phyloP scores from a whole-genome alignment of 352 stramenopile species.

The Pythium phragmiticola region DNA sequence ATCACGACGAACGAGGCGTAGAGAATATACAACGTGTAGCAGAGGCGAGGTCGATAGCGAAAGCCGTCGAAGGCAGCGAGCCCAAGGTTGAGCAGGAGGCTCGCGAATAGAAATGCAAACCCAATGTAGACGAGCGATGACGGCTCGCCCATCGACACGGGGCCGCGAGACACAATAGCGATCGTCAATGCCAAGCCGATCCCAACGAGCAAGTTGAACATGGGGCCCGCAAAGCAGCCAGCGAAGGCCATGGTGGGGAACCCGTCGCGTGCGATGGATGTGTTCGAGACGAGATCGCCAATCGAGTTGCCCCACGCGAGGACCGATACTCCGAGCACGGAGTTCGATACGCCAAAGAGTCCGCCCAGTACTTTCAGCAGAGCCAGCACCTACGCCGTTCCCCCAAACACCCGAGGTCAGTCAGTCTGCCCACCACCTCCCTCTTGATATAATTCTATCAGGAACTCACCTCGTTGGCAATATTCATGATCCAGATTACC shows the following conservation, averaged over 20 bases:
- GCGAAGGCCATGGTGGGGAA: conserved; percentile 85
- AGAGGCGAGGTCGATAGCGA: conserved; percentile 54
- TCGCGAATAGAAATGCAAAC: conserved; percentile 64
- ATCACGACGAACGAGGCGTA: conserved; percentile 67
- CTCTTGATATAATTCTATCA: background rate
- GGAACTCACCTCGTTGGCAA: conserved; percentile 59
- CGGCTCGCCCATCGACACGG: conserved; percentile 51
- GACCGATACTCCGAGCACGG: conserved; percentile 75
- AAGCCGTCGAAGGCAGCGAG: conserved; percentile 59
- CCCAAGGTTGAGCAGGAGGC: conserved; percentile 64
- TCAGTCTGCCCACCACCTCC: background rate
- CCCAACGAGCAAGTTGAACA: conserved; percentile 79
- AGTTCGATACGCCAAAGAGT: conserved; percentile 75
- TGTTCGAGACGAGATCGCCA: conserved; percentile 76
- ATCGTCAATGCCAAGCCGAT: conserved; percentile 69
- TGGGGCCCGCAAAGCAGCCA: conserved; percentile 77
- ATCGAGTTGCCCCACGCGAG: conserved; percentile 82
- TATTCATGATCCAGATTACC: conserved; percentile 87
- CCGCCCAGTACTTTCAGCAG: conserved; percentile 71
- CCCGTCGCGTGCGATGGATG: conserved; percentile 71
- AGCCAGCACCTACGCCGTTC: conserved; percentile 38
- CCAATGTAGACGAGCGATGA: conserved; percentile 65
- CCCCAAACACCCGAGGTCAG: too few species aligned
- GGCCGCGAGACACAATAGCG: conserved; percentile 49
- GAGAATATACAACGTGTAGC: conserved; percentile 54